phyloP scores from a whole-genome alignment of 2,329 filamentous ascomycete species.

The Stemphylium vesicarium region DNA sequence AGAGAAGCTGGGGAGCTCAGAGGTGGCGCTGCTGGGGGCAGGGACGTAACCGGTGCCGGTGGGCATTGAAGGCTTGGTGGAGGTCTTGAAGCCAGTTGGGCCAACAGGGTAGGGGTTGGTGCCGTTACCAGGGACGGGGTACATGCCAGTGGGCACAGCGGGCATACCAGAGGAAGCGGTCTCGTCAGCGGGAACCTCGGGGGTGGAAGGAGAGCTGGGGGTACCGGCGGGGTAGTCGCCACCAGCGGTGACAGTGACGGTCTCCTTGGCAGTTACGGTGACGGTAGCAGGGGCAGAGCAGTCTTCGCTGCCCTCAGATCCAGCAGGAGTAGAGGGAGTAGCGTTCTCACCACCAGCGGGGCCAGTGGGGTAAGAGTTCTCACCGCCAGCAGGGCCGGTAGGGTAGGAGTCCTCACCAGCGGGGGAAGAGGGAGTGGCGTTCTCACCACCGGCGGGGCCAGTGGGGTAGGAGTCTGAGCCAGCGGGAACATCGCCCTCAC shows the following conservation, averaged over 20 bases:
- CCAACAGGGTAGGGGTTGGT: slow-evolving; percentile 33
- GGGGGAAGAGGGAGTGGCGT: slow-evolving; percentile 12
- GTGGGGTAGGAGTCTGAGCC: slow-evolving; percentile 2
- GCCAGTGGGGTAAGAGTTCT: not conserved
- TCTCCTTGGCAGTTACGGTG: slow-evolving; percentile 47
- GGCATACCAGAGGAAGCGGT: slow-evolving; percentile 16
- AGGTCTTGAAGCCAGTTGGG: slow-evolving; percentile 42
- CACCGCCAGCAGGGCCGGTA: slow-evolving; percentile 9
- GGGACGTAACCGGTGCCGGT: slow-evolving; percentile 24
- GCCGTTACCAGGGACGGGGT: slow-evolving; percentile 38
- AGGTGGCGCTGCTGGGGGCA: slow-evolving; percentile 22
- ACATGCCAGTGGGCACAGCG: slow-evolving; percentile 28
- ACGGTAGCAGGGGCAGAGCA: slow-evolving; percentile 46
- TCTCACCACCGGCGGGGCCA: not conserved
- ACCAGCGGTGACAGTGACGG: slow-evolving; percentile 45
- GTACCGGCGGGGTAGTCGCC: slow-evolving; percentile 14
- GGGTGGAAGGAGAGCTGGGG: slow-evolving; percentile 6
- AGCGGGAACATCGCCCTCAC: slow-evolving; percentile 3
- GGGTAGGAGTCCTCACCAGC: slow-evolving; percentile 19
- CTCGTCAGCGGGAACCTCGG: slow-evolving; percentile 13
- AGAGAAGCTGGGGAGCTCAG: slow-evolving; percentile 31
- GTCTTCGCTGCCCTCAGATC: slow-evolving; percentile 26
- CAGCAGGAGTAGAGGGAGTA: slow-evolving; percentile 10
- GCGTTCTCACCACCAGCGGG: not conserved
- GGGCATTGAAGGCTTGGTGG: slow-evolving; percentile 33